Conservation (phyloP, 2,329 filamentous ascomycete species). For the Aulographum hederae region DNA sequence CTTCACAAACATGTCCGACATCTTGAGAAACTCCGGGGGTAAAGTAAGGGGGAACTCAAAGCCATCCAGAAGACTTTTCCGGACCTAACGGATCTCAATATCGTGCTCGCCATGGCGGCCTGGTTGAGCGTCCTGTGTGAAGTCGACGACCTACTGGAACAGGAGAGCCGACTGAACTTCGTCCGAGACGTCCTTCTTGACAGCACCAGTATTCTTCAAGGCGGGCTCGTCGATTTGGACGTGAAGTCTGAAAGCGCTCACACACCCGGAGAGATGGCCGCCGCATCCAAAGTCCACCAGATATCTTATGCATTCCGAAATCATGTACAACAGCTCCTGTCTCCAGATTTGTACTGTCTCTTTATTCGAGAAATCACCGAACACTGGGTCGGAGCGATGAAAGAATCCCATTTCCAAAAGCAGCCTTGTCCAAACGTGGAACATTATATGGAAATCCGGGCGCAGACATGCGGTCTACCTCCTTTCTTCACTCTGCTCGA, state of each 20-base stretch:
- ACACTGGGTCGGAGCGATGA: background rate
- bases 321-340: background rate
- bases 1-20: background rate
- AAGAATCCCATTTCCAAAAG: background rate
- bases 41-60: background rate
- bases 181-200: background rate
- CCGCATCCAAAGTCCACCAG: background rate
- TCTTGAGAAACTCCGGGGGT: background rate
- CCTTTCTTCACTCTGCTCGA: conserved; percentile 1
- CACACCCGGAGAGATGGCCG: no score
- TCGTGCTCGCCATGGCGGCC: conserved; percentile 1
- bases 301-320: background rate
- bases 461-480: conserved; percentile 1
- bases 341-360: background rate
- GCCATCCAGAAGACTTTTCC: background rate
- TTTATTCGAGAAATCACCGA: background rate
- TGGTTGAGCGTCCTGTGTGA: background rate
- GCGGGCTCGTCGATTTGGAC: background rate
- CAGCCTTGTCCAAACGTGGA: background rate
- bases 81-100: no score
- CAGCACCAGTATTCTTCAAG: background rate
- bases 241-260: no score
- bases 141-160: conserved; percentile 1
- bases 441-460: conserved; percentile 1
- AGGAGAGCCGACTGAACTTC: background rate